Percentiles rank a stretch among this genome's conserved stretches.
Conservation (phyloP, 441 rosid genomes). For the Sinapis alba region DNA sequence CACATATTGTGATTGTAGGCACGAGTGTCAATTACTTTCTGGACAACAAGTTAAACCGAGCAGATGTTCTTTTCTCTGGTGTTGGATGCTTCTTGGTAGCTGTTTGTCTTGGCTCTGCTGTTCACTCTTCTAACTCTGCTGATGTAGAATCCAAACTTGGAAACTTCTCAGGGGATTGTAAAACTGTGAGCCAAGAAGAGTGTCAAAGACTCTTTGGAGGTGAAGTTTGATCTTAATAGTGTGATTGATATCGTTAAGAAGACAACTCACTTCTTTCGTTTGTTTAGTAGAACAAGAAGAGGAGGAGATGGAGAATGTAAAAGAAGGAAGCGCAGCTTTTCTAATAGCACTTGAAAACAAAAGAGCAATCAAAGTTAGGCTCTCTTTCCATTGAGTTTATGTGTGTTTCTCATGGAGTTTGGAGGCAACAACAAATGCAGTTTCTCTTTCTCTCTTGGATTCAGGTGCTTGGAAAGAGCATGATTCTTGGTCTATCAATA, state of each 20-base stretch:
- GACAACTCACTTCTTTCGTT: conserved; percentile 21
- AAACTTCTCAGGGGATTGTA: conserved; percentile 23
- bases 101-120: conserved; percentile 79
- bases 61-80: conserved; percentile 77
- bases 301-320: conserved; percentile 37
- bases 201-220: conserved; percentile 30
- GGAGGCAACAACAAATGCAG: background rate
- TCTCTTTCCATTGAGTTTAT: conserved; percentile 2
- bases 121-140: conserved; percentile 72
- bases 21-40: conserved; percentile 63
- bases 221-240: background rate
- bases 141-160: conserved; percentile 57
- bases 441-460: conserved; percentile 19
- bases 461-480: conserved; percentile 84
- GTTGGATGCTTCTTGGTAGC: conserved; percentile 81
- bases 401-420: background rate
- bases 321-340: conserved; percentile 65
- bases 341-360: conserved; percentile 67
- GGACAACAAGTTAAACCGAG: conserved; percentile 70
- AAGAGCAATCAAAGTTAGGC: conserved; percentile 75
- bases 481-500: conserved; percentile 60
- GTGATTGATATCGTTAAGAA: background rate
- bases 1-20: conserved; percentile 37
- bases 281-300: conserved; percentile 34
- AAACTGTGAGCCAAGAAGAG: conserved; percentile 33